A percentile compares a stretch with the other conserved stretches of the same genome.
phyloP scores from a whole-genome alignment of 2,329 filamentous ascomycete species.

The Colletotrichum chlorophyti region DNA sequence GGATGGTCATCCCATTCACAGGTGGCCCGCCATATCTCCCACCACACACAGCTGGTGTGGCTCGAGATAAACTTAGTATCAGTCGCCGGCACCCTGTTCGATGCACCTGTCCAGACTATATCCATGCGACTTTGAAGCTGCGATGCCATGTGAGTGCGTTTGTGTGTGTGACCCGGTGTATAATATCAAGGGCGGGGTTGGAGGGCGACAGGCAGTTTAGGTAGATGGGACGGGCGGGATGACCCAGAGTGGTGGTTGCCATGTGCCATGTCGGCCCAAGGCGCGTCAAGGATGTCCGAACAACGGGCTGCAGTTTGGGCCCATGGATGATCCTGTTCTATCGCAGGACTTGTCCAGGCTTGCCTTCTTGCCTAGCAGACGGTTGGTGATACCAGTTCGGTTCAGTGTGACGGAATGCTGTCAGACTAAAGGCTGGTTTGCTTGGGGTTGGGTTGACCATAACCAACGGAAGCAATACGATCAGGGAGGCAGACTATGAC shows the following conservation, averaged over 20 bases:
- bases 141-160: too few species aligned
- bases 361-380: too few species aligned
- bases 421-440: too few species aligned
- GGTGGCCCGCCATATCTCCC: not conserved
- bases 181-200: constrained; percentile 22
- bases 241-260: constrained; percentile 22
- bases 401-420: too few species aligned
- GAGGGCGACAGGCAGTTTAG: not conserved
- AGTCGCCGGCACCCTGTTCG: constrained; percentile 5
- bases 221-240: constrained; percentile 28
- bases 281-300: constrained; percentile 3
- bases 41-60: constrained; percentile 5
- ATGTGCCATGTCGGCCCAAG: constrained; percentile 13
- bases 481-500: too few species aligned
- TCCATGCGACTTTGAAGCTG: constrained; percentile 21
- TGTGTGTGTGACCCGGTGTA: constrained; percentile 16
- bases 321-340: constrained; percentile 4
- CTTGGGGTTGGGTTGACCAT: too few species aligned
- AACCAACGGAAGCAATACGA: too few species aligned
- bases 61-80: not conserved
- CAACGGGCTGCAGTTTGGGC: not conserved
- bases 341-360: too few species aligned
- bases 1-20: too few species aligned
- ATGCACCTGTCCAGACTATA: constrained; percentile 7
- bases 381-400: too few species aligned